phyloP scores from a whole-genome alignment of 805 yeast species.

The Kazachstania taianensis region DNA sequence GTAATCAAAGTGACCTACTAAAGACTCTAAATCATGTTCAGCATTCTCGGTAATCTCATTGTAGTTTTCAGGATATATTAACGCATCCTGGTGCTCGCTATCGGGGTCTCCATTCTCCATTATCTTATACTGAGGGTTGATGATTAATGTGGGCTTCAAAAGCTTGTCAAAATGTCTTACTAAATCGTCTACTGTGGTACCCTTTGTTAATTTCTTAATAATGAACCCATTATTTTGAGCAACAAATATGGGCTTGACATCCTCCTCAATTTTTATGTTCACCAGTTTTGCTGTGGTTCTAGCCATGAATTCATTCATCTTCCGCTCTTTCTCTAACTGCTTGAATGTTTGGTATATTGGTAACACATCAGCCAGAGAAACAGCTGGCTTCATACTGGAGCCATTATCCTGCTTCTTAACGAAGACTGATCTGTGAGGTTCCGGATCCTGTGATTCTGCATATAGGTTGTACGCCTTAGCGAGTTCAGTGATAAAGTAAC shows the following conservation, averaged over 20 bases:
- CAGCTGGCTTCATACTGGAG: slow-evolving; percentile 16
- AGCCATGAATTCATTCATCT: slow-evolving; percentile 22
- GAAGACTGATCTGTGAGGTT: slow-evolving; percentile 66
- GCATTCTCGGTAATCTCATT: slow-evolving; percentile 30
- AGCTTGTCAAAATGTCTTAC: slow-evolving; percentile 28
- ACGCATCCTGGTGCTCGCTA: slow-evolving; percentile 9
- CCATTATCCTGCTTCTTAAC: slow-evolving; percentile 33
- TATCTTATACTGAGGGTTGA: slow-evolving; percentile 16
- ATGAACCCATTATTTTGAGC: slow-evolving; percentile 41
- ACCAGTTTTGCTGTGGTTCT: slow-evolving; percentile 16
- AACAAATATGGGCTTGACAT: slow-evolving; percentile 9
- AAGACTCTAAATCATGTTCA: slow-evolving; percentile 34
- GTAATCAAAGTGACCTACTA: slow-evolving; percentile 29
- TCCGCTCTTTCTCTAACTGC: slow-evolving; percentile 28
- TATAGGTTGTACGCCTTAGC: slow-evolving; percentile 49
- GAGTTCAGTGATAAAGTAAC: slow-evolving; percentile 61
- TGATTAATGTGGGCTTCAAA: slow-evolving; percentile 22
- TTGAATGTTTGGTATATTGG: slow-evolving; percentile 38
- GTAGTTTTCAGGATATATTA: slow-evolving; percentile 28
- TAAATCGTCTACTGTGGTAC: slow-evolving; percentile 39
- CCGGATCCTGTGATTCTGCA: slow-evolving; percentile 71
- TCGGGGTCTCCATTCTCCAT: too few relatives aligned
- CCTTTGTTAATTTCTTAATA: slow-evolving; percentile 43
- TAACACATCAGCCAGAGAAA: slow-evolving; percentile 23
- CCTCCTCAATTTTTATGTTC: slow-evolving; percentile 17